Base-by-base conservation (phyloP, 371 early-diverging fungal species). In the Umbelopsis sp. region DNA sequence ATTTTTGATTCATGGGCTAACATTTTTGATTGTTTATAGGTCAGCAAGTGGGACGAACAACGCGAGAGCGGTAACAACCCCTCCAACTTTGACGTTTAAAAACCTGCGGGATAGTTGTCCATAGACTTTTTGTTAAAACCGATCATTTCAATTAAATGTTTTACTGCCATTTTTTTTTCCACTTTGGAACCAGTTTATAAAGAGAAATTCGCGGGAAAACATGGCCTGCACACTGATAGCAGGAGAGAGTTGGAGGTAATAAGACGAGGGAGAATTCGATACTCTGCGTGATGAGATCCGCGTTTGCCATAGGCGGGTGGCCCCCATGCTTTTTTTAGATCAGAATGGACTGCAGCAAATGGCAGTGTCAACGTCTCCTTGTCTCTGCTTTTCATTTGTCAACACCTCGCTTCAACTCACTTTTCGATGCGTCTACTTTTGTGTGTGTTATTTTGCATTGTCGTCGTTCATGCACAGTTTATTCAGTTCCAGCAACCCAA, bases 61-160 rank as follows among this genome's bases (percentile, higher is more conserved):
- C 89, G 93, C 76, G 95, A 93, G 74, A 90, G 87, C 70, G 92
- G 92, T 46, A 86, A 78, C 52, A 89, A 91, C 80, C 93, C 96
- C 32, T 86, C 81, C 76, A 85, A 86, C 73, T 74, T 80, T 66
- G 74, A 76, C 63, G 74, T 84, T 66, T 76, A 77, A 72, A 71
- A 45, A 50, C 62, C 22, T 14, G 22, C 24, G 18, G 24, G 64
- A n/a, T 64, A 46, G 46, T 46, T 46, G 64, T 64, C 45, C 44
- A 64, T 64, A 57, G 57, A 57, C 57, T 57, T 57, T 57, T 57
- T 35, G 18, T 57, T 35, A 57, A 57, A 57, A 29, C 29, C 12
- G 35, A 57, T n/a, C 57, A 57, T 57, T 41, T 41, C 57, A 29
- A 57, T 57, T 57, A 57, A 57, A 57, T 35, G 57, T 57, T 57